Base-by-base conservation (phyloP, 179 eudicot genomes). In the Beta macrorhiza region DNA sequence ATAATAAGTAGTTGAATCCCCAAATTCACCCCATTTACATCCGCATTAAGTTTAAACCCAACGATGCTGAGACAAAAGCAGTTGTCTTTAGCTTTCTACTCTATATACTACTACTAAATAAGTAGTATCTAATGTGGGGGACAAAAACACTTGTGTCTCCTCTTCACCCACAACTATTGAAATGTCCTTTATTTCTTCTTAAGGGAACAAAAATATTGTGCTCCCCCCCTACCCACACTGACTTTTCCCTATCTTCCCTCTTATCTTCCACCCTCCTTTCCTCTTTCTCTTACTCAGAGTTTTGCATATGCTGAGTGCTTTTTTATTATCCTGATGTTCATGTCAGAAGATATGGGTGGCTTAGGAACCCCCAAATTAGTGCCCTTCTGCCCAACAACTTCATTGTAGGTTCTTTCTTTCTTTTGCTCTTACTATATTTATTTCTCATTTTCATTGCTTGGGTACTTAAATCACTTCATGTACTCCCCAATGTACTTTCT, bases 311-410 rank as follows among this genome's bases (percentile, higher is more conserved):
- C 76, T 73, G 51, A 57, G 11, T 75, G 51, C 52, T 58, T 75
- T 75, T 77, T 37, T 25, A 69, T 58, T 82, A 69, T 71, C 76
- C 80, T 76, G 84, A 59, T 69, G 76, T 70, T 53, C 44, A 82
- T 82, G 84, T 82, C 84, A 82, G 84, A 70, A 49, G 20, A 82
- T 82, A 25, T 25, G 77, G 74, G 55, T 82, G 84, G 80, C 75
- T 81, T 81, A 76, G 69, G 56, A 65, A 75, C 13, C 75, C 67
- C 75, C 5, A 67, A 67, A 68, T 76, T 59, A 75, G 76, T 57
- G 59, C 63, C 14, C 63, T 79, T 72, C 70, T 73, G 37, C 71
- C 72, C 37, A 62, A 25, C n/a, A 49, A 72, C 70, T 68, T 79
- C 56, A 69, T 69, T 79, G 75, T 77, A 67, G 7, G 72, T 64